Base-by-base conservation (phyloP, 257 asterid species). In the Gynochthodes officinalis region DNA sequence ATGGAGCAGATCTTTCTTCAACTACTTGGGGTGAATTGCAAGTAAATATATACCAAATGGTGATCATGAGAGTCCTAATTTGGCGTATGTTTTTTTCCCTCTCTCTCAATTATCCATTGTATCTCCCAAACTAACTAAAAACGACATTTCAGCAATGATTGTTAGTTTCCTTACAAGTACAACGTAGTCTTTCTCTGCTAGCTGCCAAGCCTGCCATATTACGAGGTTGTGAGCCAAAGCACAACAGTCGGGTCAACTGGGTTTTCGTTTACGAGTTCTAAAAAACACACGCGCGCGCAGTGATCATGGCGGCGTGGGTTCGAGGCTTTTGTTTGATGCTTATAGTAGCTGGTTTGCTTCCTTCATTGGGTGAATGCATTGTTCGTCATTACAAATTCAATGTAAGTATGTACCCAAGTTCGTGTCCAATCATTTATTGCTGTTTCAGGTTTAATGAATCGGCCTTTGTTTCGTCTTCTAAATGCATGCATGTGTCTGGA, bases 351-450 rank as follows among this genome's bases (percentile, higher is more conserved):
- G 75, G 81, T 52, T 52, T 79, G 3, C 71, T 81, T 67, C 84
- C 87, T 12, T 57, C 69, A 37, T 42, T 73, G 69, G 88, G 80
- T 57, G 82, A 81, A 48, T 73, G 84, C 50, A 55, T 18, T 11
- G 58, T 75, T 72, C 90, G 89, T 32, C 82, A 66, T 44, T 85
- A 85, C 71, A 83, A 85, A 35, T 88, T 88, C 75, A 79, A 85
- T 46, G 93, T 85, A 76, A 82, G 90, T 80, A 48, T 59, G 23
- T 23, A 54, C 4, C n/a, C n/a, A n/a, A n/a, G 16, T 14, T 0
- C 4, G 2, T 19, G 3, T 18, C 27, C 27, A 28, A 55, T 28
- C 23, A 15, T 55, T 16, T 55, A 55, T 2, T 14, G 1, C 23
- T 18, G 18, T 19, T 1, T 3, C 42, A 18, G 27, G 18, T n/a